Conservation (phyloP, 345 rosid species). For the Mallotus nudiflorus region DNA sequence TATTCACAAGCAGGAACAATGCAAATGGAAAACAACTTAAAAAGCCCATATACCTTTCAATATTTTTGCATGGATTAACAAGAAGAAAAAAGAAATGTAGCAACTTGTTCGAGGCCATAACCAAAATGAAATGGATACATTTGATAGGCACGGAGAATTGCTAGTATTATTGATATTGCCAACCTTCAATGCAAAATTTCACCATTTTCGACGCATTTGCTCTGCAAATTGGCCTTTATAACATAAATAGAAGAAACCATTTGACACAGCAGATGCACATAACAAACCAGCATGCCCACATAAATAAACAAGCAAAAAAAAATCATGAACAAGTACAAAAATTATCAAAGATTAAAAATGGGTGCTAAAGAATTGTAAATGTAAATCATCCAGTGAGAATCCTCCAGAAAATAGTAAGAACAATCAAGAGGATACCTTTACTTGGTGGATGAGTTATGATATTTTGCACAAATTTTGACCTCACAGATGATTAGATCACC, state of each 20-base stretch:
- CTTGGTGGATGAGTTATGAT: slow-evolving; percentile 35
- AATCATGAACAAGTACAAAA: not conserved
- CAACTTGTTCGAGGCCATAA: slow-evolving; percentile 80
- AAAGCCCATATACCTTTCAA: too few relatives aligned
- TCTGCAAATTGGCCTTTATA: slow-evolving; percentile 70
- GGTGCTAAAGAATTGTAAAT: slow-evolving; percentile 23
- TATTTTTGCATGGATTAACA: not conserved
- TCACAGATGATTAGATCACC: slow-evolving; percentile 44
- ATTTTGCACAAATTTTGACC: slow-evolving; percentile 83
- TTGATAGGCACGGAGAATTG: slow-evolving; percentile 83
- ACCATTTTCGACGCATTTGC: slow-evolving; percentile 68
- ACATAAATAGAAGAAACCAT: not conserved
- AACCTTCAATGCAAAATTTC: slow-evolving; percentile 72
- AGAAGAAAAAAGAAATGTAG: slow-evolving; percentile 27
- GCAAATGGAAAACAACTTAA: too few relatives aligned
- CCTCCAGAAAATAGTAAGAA: slow-evolving; percentile 25
- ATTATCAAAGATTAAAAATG: not conserved
- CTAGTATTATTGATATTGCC: slow-evolving; percentile 44
- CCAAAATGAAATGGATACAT: slow-evolving; percentile 39
- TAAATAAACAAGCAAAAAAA: not conserved
- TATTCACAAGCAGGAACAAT: too few relatives aligned
- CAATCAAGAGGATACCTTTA: slow-evolving; percentile 29
- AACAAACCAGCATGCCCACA: too few relatives aligned
- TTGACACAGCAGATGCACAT: not conserved
- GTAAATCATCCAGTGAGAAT: slow-evolving; percentile 37